Evolutionary conservation across 306 rosid genomes (phyloP).

Genomic region (Echinosophora koreensis): DNA sequence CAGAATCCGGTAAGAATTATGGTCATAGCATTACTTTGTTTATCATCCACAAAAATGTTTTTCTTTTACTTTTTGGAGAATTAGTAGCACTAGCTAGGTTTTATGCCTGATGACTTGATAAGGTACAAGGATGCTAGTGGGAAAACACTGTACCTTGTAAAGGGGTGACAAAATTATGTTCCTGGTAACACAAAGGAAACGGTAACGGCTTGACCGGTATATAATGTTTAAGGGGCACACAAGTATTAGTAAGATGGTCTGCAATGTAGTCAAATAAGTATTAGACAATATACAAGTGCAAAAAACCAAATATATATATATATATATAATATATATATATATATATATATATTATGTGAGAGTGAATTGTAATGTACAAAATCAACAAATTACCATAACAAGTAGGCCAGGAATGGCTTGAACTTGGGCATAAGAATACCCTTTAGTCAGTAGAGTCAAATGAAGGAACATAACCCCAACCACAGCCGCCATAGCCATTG

Average conservation of each 20-base stretch:
- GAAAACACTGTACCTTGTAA: constrained; percentile 71
- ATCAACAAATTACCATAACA: constrained; percentile 64
- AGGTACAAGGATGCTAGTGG: background rate
- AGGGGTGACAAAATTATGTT: constrained; percentile 90
- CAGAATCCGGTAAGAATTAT: constrained; percentile 23
- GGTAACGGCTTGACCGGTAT: constrained; percentile 81
- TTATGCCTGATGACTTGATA: constrained; percentile 44
- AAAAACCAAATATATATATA: too few species aligned
- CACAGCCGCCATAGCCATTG: constrained; percentile 78
- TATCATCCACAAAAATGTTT: background rate
- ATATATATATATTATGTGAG: too few species aligned
- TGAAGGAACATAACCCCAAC: constrained; percentile 88
- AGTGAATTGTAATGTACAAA: too few species aligned
- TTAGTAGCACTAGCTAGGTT: constrained; percentile 20
- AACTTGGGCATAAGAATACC: constrained; percentile 77
- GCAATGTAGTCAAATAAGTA: constrained; percentile 36
- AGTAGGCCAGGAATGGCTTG: constrained; percentile 86
- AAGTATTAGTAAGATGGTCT: constrained; percentile 72
- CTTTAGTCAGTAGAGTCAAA: constrained; percentile 75
- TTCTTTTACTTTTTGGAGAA: constrained; percentile 10
- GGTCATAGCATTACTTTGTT: constrained; percentile 13
- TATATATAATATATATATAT: too few species aligned
- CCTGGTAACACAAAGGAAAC: constrained; percentile 83
- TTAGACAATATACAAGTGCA: too few species aligned
- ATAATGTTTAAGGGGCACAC: constrained; percentile 82